Base-by-base conservation (phyloP, 2,329 filamentous ascomycete genomes). In the Aspergillus hiratsukae region DNA sequence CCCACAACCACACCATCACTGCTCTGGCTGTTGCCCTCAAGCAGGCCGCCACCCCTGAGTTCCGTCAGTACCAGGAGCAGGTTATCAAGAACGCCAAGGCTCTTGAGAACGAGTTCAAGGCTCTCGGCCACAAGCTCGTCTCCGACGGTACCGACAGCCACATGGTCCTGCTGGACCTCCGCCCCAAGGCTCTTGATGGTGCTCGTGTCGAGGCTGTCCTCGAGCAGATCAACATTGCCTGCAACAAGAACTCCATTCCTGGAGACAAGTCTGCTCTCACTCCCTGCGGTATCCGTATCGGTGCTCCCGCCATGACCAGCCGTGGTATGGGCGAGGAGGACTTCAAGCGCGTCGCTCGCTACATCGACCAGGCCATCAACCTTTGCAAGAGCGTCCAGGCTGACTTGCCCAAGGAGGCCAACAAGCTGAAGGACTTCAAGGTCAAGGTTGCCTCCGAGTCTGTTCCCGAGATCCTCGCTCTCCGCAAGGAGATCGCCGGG, bases 341-440 rank as follows among this genome's bases (percentile, higher is more conserved):
- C 79, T 99, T 99, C 76, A 88, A 90, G 80, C 86, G 89, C 66
- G 92, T 99, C 61, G 92, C 88, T 63, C 75, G 80, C 65, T 97
- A 96, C 83, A 96, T 97, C 67, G 90, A 96, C 75, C 83, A 87
- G 71, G 84, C 86, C 75, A 89, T 97, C 83, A 90, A 90, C 81
- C 83, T 97, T 72, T 90, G 88, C 83, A 91, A 91, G 84, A 87
- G 92, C 72, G 82, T 96, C 68, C 94, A 97, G 82, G 81, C 74
- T 58, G 80, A 83, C 62, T 85, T 97, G 25, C 93, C 94, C 75
- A 97, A 97, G 86, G 89, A 94, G 78, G 91, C 90, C 71, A 99
- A 97, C 87, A 97, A 95, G 87, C 90, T 96, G 76, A 97, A 97
- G 87, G 94, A 99, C 83, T 97, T 99, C 88, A 95, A 93, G 84